A percentile compares a stretch with the other conserved stretches of the same genome.
These are phyloP conservation scores for Gracilaria caudata DNA, from an alignment of 23 red algal genomes.

Conservation along the genomic window DNA sequence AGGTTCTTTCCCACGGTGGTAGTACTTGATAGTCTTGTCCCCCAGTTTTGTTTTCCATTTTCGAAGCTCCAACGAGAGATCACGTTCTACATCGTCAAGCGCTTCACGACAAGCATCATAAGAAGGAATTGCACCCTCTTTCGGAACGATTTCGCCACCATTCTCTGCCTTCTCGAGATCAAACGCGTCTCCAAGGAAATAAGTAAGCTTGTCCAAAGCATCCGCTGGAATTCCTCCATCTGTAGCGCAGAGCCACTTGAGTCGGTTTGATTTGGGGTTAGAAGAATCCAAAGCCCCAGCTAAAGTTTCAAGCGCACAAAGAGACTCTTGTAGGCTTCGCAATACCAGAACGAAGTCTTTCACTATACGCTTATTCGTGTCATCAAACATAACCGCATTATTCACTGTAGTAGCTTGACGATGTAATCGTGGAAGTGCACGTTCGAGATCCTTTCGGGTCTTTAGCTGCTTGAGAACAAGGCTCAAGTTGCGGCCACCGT, in stretches of 20 bases:
- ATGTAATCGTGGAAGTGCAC: conserved; percentile 79
- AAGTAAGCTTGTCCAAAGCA: conserved; percentile 51
- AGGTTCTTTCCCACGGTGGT: conserved; percentile 89
- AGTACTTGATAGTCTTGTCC: conserved; percentile 74
- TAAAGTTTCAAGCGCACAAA: conserved; percentile 70
- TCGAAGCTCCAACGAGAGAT: conserved; percentile 50
- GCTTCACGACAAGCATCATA: conserved; percentile 53
- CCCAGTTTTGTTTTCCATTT: conserved; percentile 55
- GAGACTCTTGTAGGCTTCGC: conserved; percentile 60
- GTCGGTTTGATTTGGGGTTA: conserved; percentile 45
- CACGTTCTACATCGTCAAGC: conserved; percentile 58
- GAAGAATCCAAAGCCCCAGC: conserved; percentile 18
- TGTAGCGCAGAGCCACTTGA: conserved; percentile 71
- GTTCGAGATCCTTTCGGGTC: conserved; percentile 83
- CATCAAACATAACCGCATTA: conserved; percentile 94
- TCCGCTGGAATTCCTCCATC: conserved; percentile 52
- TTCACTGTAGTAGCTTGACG: conserved; percentile 62
- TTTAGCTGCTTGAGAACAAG: conserved; percentile 49
- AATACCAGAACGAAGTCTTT: conserved; percentile 82
- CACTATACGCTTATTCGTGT: conserved; percentile 88
- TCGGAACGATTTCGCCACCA: conserved; percentile 62
- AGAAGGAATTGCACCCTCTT: conserved; percentile 35
- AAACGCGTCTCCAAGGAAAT: conserved; percentile 73
- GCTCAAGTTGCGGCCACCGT: conserved; percentile 19
- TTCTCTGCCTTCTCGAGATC: conserved; percentile 66